These are phyloP conservation scores for Alternaria brassicae DNA, from an alignment of 2,329 filamentous ascomycete genomes.

Conservation along the genomic window DNA sequence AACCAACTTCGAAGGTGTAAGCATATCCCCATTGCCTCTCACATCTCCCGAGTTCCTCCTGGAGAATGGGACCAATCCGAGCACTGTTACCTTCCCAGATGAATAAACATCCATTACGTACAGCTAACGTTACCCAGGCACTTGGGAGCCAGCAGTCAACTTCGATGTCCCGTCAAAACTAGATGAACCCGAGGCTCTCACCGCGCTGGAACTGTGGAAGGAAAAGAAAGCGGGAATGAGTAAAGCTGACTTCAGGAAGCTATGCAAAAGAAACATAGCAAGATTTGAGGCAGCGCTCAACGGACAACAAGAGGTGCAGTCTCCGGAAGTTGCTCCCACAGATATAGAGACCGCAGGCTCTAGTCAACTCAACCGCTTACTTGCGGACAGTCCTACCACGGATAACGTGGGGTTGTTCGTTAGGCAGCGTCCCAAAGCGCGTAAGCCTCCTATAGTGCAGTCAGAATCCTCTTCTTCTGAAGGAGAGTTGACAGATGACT, in stretches of 20 bases:
- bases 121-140: conserved; percentile 24
- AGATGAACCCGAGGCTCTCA: not conserved
- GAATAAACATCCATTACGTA: not conserved
- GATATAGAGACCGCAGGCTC: not conserved
- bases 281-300: conserved; percentile 22
- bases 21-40: not conserved
- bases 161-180: not conserved
- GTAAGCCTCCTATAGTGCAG: conserved; percentile 24
- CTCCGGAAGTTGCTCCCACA: not conserved
- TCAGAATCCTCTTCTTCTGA: conserved; percentile 25
- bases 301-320: not conserved
- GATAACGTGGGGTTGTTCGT: not conserved
- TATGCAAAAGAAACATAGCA: conserved; percentile 21
- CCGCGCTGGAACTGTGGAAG: not conserved
- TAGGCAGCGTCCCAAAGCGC: conserved; percentile 6
- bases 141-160: conserved; percentile 38
- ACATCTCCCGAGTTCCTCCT: not conserved
- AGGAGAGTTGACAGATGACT: conserved; percentile 12
- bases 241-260: not conserved
- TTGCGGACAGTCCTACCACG: not conserved
- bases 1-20: conserved; percentile 19
- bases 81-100: not conserved
- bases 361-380: conserved; percentile 19
- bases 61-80: not conserved
- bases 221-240: not conserved